Percentiles rank a stretch among this genome's conserved stretches.
Evolutionary conservation across 495 filamentous ascomycete genomes (phyloP).

Genomic region (Aspergillus hancockii): DNA sequence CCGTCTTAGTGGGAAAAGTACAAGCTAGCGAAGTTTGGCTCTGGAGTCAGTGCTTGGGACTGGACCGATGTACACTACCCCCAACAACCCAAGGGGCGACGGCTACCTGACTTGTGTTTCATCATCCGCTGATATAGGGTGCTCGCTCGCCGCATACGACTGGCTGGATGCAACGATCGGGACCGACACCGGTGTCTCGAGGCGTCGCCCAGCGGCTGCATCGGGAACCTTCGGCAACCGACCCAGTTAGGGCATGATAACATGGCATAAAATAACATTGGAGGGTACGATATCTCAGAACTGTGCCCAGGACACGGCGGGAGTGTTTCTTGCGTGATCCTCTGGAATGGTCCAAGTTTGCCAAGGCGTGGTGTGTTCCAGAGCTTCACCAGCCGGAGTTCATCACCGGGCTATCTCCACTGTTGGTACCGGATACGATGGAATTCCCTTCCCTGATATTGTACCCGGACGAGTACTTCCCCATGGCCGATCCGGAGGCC

Average conservation of each 20-base stretch:
- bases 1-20: constrained; percentile 60
- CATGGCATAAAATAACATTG: too few relatives aligned
- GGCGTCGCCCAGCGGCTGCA: constrained; percentile 47
- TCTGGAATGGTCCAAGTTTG: constrained; percentile 3
- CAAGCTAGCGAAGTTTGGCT: constrained; percentile 61
- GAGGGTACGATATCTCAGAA: constrained; percentile 47
- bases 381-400: constrained; percentile 2
- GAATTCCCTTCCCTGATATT: constrained; percentile 5
- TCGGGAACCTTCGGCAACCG: constrained; percentile 53
- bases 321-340: constrained; percentile 28
- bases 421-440: constrained; percentile 7
- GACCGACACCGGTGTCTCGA: constrained; percentile 49
- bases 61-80: constrained; percentile 56
- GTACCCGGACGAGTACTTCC: constrained; percentile 11
- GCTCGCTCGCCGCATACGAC: constrained; percentile 49
- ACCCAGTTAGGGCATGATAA: constrained; percentile 49
- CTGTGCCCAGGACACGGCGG: constrained; percentile 48
- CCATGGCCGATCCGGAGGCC: constrained; percentile 1
- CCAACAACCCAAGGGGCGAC: constrained; percentile 60
- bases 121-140: constrained; percentile 49
- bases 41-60: constrained; percentile 53
- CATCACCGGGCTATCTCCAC: constrained; percentile 5
- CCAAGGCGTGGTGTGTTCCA: constrained; percentile 15
- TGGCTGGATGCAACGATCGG: constrained; percentile 59
- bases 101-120: constrained; percentile 52